Evolutionary conservation across 805 yeast species (phyloP), one percentile per base, ranked within the genome.

Genomic region (Teunomyces tritomae): DNA sequence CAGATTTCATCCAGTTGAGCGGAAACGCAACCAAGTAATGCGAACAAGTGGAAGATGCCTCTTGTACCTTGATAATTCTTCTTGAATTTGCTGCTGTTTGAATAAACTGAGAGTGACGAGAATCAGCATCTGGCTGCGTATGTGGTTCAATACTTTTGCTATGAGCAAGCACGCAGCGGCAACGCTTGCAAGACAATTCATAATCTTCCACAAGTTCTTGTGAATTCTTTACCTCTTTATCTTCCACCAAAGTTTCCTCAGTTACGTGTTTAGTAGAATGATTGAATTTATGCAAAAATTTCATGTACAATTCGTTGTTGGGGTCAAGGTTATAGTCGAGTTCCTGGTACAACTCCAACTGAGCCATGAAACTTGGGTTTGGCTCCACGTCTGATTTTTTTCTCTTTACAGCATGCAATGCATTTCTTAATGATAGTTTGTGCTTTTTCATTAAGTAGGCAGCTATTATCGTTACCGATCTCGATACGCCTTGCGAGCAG

Each of bases 1-100:
- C 96, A 4, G 73, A 71, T 49, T 84, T 79, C 99, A 94, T 94
- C 99, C 99, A 94, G 29, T 75, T 75, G 45, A 92, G 68, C 0
- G 98, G 98, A 65, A 94, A 97, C 6, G 53, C 50, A 27, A 87
- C 73, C 57, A 90, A 94, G 62, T 74, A 85, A 63, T 91, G 97
- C 5, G 95, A 87, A 65, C 99, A 92, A 4, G 63, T 65, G 17
- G 68, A 62, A 27, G 84, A 74, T 0, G 85, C 90, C 33, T 74
- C 76, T 53, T 79, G 77, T 4, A 76, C 73, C 41, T 81, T 79
- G 29, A 84, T 73, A 34, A 85, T 78, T 57, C 89, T 71, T 53
- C 79, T 75, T 17, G 85, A 78, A 51, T 80, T 75, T 20, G 82
- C 82, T 1, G 85, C 87, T 39, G 78, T 80, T 56, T 80, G 84